Evolutionary conservation across 108 stramenopile species (phyloP).

Genomic region (Aurantiochytrium sp.): DNA sequence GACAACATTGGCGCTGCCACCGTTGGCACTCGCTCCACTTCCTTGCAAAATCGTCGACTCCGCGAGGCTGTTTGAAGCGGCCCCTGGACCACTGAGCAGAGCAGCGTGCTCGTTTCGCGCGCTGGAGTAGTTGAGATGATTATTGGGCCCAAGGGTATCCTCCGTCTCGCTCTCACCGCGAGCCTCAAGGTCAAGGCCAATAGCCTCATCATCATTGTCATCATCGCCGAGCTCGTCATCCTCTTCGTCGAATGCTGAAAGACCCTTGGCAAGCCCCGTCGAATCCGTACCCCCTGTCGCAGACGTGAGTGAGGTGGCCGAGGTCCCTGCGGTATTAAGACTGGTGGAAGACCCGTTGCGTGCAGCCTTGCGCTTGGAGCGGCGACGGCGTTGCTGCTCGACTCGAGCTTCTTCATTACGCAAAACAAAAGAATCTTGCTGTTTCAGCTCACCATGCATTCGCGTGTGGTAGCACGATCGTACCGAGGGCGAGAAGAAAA

Average conservation of each 20-base stretch:
- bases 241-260: neutral
- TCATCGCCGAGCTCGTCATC: neutral
- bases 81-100: too few relatives aligned
- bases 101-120: too few relatives aligned
- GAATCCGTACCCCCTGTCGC: neutral
- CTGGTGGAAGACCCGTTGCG: neutral
- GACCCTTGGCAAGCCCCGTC: too few relatives aligned
- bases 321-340: neutral
- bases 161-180: neutral
- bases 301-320: neutral
- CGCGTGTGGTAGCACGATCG: neutral
- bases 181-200: neutral
- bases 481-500: neutral
- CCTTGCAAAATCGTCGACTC: too few relatives aligned
- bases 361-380: neutral
- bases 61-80: too few relatives aligned
- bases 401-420: neutral
- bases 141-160: too few relatives aligned
- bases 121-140: too few relatives aligned
- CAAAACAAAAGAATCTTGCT: neutral
- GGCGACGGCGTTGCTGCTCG: neutral
- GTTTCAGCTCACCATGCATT: neutral
- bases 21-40: too few relatives aligned
- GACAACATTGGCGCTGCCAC: too few relatives aligned
- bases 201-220: neutral